Percentiles rank a stretch among this genome's conserved stretches.
phyloP scores from a whole-genome alignment of 2,329 filamentous ascomycete species.

The Fusarium acutatum region DNA sequence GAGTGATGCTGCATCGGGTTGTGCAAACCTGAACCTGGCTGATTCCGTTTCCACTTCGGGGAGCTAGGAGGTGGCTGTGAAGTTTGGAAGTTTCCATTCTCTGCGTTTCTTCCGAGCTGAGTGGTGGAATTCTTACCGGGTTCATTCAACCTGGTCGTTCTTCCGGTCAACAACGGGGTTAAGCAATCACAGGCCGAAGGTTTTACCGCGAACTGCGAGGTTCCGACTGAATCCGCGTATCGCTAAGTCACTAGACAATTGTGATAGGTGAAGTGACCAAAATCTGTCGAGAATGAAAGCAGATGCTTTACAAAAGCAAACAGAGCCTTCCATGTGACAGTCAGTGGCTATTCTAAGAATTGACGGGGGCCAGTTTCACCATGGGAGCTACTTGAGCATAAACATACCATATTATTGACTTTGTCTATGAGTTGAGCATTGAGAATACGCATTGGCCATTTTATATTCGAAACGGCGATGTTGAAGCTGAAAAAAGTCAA shows the following conservation, averaged over 20 bases:
- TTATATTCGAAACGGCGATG: background rate
- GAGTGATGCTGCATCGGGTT: slow-evolving; percentile 18
- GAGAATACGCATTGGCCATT: background rate
- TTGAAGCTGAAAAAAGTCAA: background rate
- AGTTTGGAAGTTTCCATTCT: slow-evolving; percentile 10
- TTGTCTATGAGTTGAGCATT: background rate
- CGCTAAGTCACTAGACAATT: background rate
- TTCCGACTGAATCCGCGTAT: background rate
- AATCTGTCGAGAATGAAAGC: background rate
- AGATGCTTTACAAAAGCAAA: background rate
- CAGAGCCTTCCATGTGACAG: background rate
- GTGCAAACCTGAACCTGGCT: slow-evolving; percentile 8
- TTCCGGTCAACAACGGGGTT: background rate
- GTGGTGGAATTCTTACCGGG: slow-evolving; percentile 24
- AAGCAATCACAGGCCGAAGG: background rate
- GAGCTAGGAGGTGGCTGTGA: slow-evolving; percentile 10
- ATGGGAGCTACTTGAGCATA: background rate
- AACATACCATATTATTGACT: background rate
- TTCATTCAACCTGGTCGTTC: background rate
- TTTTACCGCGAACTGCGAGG: background rate
- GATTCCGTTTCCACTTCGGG: slow-evolving; percentile 5
- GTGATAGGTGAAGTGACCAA: background rate
- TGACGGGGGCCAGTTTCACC: slow-evolving; percentile 19
- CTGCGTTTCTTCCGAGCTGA: slow-evolving; percentile 7
- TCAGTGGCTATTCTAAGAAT: background rate